These are phyloP conservation scores for Ophiostoma quercus DNA, from an alignment of 2,329 filamentous ascomycete species.

Conservation along the genomic window DNA sequence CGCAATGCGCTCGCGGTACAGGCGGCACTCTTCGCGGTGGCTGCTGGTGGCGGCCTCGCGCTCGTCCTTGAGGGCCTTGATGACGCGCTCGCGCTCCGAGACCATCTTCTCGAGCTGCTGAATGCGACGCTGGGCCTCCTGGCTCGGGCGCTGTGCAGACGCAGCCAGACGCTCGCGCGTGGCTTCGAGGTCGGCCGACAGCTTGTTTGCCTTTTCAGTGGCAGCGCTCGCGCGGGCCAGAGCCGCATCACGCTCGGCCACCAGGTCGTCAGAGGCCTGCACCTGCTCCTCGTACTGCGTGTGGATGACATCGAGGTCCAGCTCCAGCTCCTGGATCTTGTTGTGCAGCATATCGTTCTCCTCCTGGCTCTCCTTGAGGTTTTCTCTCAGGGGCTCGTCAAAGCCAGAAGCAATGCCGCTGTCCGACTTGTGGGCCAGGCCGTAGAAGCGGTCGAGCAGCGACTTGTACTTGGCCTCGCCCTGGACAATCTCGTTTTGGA, in stretches of 20 bases:
- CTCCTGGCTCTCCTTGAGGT: conserved; percentile 21
- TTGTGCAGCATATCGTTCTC: conserved; percentile 23
- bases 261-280: conserved; percentile 7
- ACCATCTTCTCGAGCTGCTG: conserved; percentile 28
- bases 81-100: conserved; percentile 28
- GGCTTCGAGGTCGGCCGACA: conserved; percentile 23
- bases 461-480: conserved; percentile 28
- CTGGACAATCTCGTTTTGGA: conserved; percentile 28
- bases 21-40: conserved; percentile 26
- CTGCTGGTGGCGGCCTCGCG: conserved; percentile 26
- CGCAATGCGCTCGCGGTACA: conserved; percentile 26
- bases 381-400: conserved; percentile 21
- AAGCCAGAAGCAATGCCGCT: conserved; percentile 19
- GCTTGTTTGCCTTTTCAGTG: conserved; percentile 15
- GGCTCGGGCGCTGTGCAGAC: conserved; percentile 13
- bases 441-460: conserved; percentile 26
- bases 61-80: conserved; percentile 27
- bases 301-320: conserved; percentile 22
- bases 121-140: conserved; percentile 26
- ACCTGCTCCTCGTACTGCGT: conserved; percentile 23
- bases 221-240: conserved; percentile 18
- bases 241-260: conserved; percentile 24
- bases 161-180: conserved; percentile 21
- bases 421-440: conserved; percentile 22
- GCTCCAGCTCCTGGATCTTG: conserved; percentile 26